These are phyloP conservation scores for Triticum urartu DNA, from an alignment of 176 grass and related monocot genomes.

Conservation along the genomic window DNA sequence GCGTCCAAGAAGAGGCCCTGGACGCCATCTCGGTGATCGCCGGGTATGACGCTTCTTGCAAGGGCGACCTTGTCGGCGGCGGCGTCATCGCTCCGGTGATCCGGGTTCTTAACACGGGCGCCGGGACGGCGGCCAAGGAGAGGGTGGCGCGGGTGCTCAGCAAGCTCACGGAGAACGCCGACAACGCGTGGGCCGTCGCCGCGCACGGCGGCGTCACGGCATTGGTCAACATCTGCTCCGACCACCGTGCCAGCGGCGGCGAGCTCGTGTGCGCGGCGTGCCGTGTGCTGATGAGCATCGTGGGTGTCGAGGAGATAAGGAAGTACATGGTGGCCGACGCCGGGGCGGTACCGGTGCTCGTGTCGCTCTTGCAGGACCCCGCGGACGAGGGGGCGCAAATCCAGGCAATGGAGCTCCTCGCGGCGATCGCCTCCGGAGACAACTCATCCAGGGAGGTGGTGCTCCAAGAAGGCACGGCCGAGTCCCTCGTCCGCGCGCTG, in stretches of 20 bases:
- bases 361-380: constrained; percentile 40
- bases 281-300: constrained; percentile 70
- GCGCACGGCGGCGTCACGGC: constrained; percentile 80
- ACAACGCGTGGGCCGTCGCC: constrained; percentile 87
- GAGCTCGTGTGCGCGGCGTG: constrained; percentile 59
- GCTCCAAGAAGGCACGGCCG: constrained; percentile 39
- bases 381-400: constrained; percentile 58
- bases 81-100: constrained; percentile 60
- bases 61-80: constrained; percentile 47
- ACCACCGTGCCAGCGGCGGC: constrained; percentile 11
- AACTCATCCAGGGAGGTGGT: constrained; percentile 3
- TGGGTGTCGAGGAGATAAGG: constrained; percentile 70
- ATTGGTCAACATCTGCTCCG: constrained; percentile 57
- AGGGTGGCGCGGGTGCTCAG: constrained; percentile 57
- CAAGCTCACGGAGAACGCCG: constrained; percentile 77
- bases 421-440: constrained; percentile 46
- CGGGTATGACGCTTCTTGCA: constrained; percentile 49
- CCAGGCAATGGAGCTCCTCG: constrained; percentile 65
- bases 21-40: constrained; percentile 57
- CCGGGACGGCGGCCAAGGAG: constrained; percentile 40
- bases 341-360: constrained; percentile 49
- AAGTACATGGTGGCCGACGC: constrained; percentile 73
- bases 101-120: constrained; percentile 45
- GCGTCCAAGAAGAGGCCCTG: constrained; percentile 51
- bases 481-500: constrained; percentile 50